phyloP scores from a whole-genome alignment of 2,329 filamentous ascomycete genomes.

The Epichloe glyceriae region DNA sequence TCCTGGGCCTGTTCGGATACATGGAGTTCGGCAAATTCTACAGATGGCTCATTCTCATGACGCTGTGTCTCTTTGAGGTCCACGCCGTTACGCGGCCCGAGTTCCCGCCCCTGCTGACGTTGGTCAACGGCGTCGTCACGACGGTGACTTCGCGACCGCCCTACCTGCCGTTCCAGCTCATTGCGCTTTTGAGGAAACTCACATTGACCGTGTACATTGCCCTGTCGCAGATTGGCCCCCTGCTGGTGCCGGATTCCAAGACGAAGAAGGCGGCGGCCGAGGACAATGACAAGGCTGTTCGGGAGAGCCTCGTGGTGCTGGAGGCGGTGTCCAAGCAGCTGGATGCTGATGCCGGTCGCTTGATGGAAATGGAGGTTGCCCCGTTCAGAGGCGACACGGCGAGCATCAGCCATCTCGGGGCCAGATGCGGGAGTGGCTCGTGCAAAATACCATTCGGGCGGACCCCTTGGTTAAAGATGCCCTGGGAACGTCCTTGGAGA shows the following conservation, averaged over 20 bases:
- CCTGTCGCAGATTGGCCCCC: slow-evolving; percentile 64
- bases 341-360: slow-evolving; percentile 54
- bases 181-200: slow-evolving; percentile 62
- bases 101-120: slow-evolving; percentile 32
- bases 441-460: slow-evolving; percentile 70
- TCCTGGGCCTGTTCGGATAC: slow-evolving; percentile 52
- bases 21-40: slow-evolving; percentile 54
- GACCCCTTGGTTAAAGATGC: slow-evolving; percentile 76
- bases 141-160: slow-evolving; percentile 35
- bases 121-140: slow-evolving; percentile 32
- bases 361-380: slow-evolving; percentile 66
- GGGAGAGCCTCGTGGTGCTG: slow-evolving; percentile 55
- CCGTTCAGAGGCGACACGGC: slow-evolving; percentile 66
- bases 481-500: slow-evolving; percentile 53
- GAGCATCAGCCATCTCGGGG: slow-evolving; percentile 45
- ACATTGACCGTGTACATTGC: slow-evolving; percentile 73
- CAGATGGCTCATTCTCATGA: slow-evolving; percentile 45
- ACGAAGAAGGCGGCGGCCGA: slow-evolving; percentile 14
- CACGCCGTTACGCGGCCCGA: slow-evolving; percentile 41
- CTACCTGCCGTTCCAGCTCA: slow-evolving; percentile 75
- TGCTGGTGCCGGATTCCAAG: slow-evolving; percentile 35
- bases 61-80: slow-evolving; percentile 43
- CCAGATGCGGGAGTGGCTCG: slow-evolving; percentile 73
- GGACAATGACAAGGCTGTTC: slow-evolving; percentile 35
- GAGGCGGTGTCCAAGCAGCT: slow-evolving; percentile 44